phyloP scores from a whole-genome alignment of 192 early-diverging fungal genomes.

The Umbelopsis sp. region DNA sequence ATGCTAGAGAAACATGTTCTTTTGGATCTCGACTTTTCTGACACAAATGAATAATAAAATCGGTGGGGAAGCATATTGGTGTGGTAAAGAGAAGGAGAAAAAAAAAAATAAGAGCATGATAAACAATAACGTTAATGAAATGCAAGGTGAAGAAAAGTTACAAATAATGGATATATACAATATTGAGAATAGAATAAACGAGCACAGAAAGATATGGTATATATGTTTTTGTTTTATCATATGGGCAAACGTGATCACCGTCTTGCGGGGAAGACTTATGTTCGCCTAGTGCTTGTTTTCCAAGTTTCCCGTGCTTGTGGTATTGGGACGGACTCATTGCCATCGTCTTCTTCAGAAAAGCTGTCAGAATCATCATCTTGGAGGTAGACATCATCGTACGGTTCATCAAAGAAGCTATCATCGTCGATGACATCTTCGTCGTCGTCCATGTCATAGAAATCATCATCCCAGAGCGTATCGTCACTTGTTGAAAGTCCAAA shows the following conservation, averaged over 20 bases:
- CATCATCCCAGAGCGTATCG: constrained; percentile 13
- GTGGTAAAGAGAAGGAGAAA: too few species aligned
- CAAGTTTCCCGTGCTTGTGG: constrained; percentile 10
- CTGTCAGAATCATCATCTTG: constrained; percentile 21
- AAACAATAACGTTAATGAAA: too few species aligned
- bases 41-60: too few species aligned
- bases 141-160: too few species aligned
- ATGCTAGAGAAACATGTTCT: too few species aligned
- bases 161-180: too few species aligned
- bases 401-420: constrained; percentile 9
- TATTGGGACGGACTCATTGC: neutral
- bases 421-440: neutral
- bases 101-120: too few species aligned
- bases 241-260: too few species aligned
- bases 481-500: constrained; percentile 14
- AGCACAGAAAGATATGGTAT: neutral
- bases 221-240: too few species aligned
- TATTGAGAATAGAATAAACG: neutral
- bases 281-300: constrained; percentile 3
- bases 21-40: too few species aligned
- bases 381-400: constrained; percentile 25
- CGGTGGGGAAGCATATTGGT: too few species aligned
- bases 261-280: neutral
- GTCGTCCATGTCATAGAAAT: constrained; percentile 11
- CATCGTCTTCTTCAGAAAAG: neutral